Conservation (phyloP, 208 protist genomes). For the Crithidia expoeki region DNA sequence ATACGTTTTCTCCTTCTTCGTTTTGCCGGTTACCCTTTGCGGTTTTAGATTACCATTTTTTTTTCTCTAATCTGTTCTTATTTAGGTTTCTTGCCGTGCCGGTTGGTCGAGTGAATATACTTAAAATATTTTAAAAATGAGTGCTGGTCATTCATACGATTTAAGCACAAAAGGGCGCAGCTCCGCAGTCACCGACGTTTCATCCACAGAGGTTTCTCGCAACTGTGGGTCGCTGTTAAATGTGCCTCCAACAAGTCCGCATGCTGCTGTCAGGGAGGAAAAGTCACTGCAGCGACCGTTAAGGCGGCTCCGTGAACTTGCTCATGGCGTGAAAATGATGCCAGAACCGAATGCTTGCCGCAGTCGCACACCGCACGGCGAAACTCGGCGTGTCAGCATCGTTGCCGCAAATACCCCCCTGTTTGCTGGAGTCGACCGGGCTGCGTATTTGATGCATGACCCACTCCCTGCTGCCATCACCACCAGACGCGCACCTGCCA, state of each 20-base stretch:
- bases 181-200: neutral
- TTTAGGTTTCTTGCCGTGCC: neutral
- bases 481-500: neutral
- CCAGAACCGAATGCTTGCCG: neutral
- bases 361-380: constrained; percentile 2
- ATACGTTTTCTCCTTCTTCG: neutral
- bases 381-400: neutral
- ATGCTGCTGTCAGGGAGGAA: neutral
- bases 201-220: neutral
- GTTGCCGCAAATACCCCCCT: neutral
- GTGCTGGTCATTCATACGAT: neutral
- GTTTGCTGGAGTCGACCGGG: neutral
- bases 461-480: neutral
- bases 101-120: too few species aligned
- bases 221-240: neutral
- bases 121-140: too few species aligned
- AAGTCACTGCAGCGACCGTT: neutral
- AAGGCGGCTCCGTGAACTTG: neutral
- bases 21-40: too few species aligned
- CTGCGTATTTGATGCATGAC: neutral
- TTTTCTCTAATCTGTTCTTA: neutral
- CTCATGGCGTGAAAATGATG: neutral
- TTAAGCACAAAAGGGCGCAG: neutral
- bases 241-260: neutral
- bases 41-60: too few species aligned